phyloP scores from a whole-genome alignment of 768 basidiomycete genomes.

The Pilatotrama ljubarskyi region DNA sequence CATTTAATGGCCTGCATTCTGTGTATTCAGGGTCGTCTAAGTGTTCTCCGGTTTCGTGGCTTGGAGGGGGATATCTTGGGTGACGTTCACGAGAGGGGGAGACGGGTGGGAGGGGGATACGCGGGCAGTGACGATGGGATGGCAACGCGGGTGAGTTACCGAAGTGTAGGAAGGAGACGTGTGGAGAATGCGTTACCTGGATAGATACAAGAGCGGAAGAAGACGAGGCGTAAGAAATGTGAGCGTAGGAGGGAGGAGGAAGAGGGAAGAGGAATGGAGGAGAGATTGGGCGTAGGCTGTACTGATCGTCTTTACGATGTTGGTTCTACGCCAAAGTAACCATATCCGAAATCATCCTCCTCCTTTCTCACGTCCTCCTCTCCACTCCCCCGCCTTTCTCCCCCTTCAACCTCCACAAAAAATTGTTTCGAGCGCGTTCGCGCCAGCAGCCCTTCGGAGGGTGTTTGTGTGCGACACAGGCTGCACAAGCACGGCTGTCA shows the following conservation, averaged over 20 bases:
- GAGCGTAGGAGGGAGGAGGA: conserved; percentile 14
- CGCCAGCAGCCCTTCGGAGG: background rate
- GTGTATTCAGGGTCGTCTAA: conserved; percentile 30
- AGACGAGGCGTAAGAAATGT: conserved; percentile 11
- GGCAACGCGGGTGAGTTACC: conserved; percentile 16
- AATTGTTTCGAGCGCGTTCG: background rate
- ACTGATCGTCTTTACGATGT: conserved; percentile 23
- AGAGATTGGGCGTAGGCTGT: conserved; percentile 20
- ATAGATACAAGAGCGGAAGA: conserved; percentile 20
- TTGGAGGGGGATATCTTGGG: conserved; percentile 17
- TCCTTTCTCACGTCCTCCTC: conserved; percentile 26
- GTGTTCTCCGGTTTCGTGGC: conserved; percentile 15
- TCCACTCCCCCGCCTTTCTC: background rate
- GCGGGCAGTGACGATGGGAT: conserved; percentile 12
- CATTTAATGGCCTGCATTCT: conserved; percentile 92
- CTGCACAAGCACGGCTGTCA: background rate
- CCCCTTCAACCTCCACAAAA: background rate
- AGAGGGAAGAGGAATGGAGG: conserved; percentile 13
- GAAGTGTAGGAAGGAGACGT: background rate
- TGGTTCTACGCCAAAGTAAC: conserved; percentile 24
- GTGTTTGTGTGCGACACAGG: background rate
- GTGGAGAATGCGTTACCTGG: conserved; percentile 12
- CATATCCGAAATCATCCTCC: conserved; percentile 25
- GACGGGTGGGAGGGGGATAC: conserved; percentile 1
- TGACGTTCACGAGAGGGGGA: background rate